phyloP scores from a whole-genome alignment of 345 rosid genomes.

The Crucihimalaya himalaica region DNA sequence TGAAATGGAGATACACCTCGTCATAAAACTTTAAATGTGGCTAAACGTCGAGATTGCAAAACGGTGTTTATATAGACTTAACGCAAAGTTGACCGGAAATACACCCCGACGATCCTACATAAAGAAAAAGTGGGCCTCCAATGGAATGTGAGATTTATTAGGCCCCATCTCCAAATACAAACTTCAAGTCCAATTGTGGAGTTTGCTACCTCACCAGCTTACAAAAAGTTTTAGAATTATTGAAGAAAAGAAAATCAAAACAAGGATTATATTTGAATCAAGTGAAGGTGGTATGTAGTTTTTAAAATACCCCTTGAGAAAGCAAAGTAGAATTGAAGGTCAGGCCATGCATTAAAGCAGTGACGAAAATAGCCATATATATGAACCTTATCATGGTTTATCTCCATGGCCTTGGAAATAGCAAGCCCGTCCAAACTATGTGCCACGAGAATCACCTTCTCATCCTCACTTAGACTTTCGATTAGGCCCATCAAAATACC shows the following conservation, averaged over 20 bases:
- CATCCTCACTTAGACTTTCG: slow-evolving; percentile 15
- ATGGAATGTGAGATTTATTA: slow-evolving; percentile 41
- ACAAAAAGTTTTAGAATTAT: neutral
- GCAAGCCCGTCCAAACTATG: slow-evolving; percentile 33
- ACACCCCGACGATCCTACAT: no score
- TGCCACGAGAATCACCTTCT: slow-evolving; percentile 33
- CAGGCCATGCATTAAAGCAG: slow-evolving; percentile 33
- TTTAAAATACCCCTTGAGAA: slow-evolving; percentile 34
- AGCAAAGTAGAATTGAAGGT: slow-evolving; percentile 24
- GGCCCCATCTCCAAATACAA: slow-evolving; percentile 47
- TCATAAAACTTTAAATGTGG: no score
- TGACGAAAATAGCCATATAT: slow-evolving; percentile 32
- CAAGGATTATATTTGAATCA: neutral
- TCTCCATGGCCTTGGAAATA: slow-evolving; percentile 33
- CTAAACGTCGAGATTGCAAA: no score
- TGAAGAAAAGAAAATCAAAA: neutral
- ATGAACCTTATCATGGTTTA: slow-evolving; percentile 17
- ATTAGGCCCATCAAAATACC: slow-evolving; percentile 6
- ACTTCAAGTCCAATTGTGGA: slow-evolving; percentile 43
- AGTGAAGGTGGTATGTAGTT: neutral
- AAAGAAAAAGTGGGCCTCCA: slow-evolving; percentile 43
- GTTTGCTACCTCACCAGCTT: slow-evolving; percentile 42
- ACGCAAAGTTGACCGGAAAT: no score
- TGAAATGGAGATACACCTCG: no score
- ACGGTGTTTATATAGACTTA: no score